Percentiles rank a stretch among this genome's conserved stretches.
Conservation (phyloP, 371 early-diverging fungal species). For the Apophysomyces elegans region DNA sequence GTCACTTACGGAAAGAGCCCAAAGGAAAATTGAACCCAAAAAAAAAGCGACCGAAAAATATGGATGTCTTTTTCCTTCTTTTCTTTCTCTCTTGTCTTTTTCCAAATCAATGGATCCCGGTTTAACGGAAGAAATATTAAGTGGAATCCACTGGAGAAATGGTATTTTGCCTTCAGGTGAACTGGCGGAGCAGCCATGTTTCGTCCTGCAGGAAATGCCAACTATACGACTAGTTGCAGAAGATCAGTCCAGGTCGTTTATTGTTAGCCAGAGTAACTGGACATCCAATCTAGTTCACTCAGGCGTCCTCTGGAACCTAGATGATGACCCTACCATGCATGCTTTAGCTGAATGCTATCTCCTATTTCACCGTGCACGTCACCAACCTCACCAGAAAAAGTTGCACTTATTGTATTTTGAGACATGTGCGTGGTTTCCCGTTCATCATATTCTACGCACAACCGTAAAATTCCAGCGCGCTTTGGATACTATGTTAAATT, state of each 20-base stretch:
- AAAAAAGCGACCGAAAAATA: not conserved
- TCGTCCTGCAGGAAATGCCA: constrained; percentile 37
- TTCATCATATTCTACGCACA: constrained; percentile 36
- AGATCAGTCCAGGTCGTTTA: constrained; percentile 21
- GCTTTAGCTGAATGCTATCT: constrained; percentile 37
- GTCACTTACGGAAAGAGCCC: not conserved
- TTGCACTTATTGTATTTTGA: constrained; percentile 36
- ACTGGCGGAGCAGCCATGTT: constrained; percentile 33
- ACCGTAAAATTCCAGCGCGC: constrained; percentile 27
- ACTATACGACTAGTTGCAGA: constrained; percentile 13
- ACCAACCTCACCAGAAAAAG: constrained; percentile 20
- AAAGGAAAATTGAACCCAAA: not conserved
- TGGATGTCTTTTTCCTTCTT: not conserved
- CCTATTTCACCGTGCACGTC: constrained; percentile 31
- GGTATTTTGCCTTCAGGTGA: constrained; percentile 42
- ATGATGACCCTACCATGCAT: constrained; percentile 40
- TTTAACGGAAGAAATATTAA: constrained; percentile 27
- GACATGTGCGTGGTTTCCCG: constrained; percentile 38
- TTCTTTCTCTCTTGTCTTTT: not conserved
- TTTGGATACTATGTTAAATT: constrained; percentile 22
- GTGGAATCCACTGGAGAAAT: constrained; percentile 35
- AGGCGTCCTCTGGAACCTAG: constrained; percentile 32
- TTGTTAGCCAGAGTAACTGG: constrained; percentile 47
- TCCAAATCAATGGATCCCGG: constrained; percentile 15
- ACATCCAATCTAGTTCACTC: constrained; percentile 33